Percentiles rank a stretch among this genome's conserved stretches.
Evolutionary conservation across 164 flowering plant species (phyloP).

Genomic region (Vitis amurensis): DNA sequence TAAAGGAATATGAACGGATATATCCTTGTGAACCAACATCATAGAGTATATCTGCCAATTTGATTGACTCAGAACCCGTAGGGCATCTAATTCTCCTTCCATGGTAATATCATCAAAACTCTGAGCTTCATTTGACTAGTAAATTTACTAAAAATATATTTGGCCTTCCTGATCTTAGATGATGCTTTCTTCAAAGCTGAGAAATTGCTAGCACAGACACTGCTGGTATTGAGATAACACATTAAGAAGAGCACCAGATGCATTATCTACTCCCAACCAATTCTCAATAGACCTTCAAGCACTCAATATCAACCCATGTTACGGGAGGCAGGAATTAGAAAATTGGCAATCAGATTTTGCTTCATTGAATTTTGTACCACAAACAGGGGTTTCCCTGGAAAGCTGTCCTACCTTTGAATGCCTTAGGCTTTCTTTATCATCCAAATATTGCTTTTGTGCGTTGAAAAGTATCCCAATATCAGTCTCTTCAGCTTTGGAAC

Average conservation of each 20-base stretch:
- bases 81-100: constrained; percentile 46
- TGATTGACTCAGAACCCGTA: constrained; percentile 51
- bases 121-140: constrained; percentile 27
- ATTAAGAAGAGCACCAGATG: constrained; percentile 24
- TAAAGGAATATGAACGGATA: constrained; percentile 86
- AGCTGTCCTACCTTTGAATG: too few relatives aligned
- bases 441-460: too few relatives aligned
- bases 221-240: not conserved
- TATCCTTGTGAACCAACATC: constrained; percentile 82
- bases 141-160: too few relatives aligned
- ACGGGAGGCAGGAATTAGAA: constrained; percentile 45
- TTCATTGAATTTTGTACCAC: too few relatives aligned
- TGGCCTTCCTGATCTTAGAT: too few relatives aligned
- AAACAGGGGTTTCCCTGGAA: too few relatives aligned
- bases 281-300: constrained; percentile 70
- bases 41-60: constrained; percentile 74
- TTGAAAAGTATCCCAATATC: too few relatives aligned
- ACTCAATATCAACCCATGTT: constrained; percentile 52
- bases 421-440: too few relatives aligned
- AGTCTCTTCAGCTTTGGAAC: too few relatives aligned
- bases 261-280: constrained; percentile 59
- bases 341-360: not conserved
- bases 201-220: too few relatives aligned
- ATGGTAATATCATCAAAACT: constrained; percentile 24
- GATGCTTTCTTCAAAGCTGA: too few relatives aligned